Percentiles rank a stretch among this genome's conserved stretches.
Evolutionary conservation across 2,329 filamentous ascomycete genomes (phyloP).

Genomic region (Phialophora chinensis): DNA sequence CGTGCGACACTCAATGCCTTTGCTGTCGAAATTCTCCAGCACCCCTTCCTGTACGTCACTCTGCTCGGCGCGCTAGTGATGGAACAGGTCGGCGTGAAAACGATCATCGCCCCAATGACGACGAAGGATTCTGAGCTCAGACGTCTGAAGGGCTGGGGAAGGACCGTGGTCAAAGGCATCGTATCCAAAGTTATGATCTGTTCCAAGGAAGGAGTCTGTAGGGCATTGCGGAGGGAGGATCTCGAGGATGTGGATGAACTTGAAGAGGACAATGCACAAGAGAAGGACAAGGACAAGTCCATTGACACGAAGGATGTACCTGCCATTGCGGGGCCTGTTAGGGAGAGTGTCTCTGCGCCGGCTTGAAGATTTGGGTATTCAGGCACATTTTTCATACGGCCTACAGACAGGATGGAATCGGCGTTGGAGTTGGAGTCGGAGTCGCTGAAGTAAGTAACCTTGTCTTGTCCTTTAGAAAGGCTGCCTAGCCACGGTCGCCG

Average conservation of each 20-base stretch:
- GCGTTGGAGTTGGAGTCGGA: not conserved
- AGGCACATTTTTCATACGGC: not conserved
- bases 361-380: not conserved
- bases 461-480: not conserved
- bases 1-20: constrained; percentile 81
- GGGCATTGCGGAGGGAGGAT: constrained; percentile 35
- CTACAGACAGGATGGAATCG: not conserved
- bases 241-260: constrained; percentile 35
- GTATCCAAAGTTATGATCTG: constrained; percentile 38
- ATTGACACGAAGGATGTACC: not conserved
- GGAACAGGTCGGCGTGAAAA: constrained; percentile 71
- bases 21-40: constrained; percentile 87
- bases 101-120: constrained; percentile 54
- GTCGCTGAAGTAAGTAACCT: not conserved
- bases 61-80: constrained; percentile 78
- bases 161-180: constrained; percentile 36
- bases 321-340: not conserved
- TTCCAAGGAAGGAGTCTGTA: constrained; percentile 34
- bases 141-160: constrained; percentile 36
- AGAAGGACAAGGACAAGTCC: not conserved
- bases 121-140: constrained; percentile 33
- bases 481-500: not conserved
- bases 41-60: constrained; percentile 88
- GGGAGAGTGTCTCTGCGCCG: constrained; percentile 2
- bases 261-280: constrained; percentile 22